Base-by-base conservation (phyloP, 2,329 filamentous ascomycete species). In the Penicillium hordei region DNA sequence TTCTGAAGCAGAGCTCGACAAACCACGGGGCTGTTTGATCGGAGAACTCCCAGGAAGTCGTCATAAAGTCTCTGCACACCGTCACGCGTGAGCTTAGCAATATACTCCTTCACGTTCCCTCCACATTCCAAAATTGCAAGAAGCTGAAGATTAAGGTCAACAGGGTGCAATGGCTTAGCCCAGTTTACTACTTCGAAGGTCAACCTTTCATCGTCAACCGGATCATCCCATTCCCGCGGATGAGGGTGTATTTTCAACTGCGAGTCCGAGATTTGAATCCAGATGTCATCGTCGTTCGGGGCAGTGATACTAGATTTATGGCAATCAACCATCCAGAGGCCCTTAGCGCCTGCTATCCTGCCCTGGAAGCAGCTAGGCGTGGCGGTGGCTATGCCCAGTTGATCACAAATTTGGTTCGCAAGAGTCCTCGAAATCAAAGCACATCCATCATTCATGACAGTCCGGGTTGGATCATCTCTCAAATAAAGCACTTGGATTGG, bases 291-390 rank as follows among this genome's bases (percentile, higher is more conserved):
- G 13, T 45, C 50, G 6, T 34, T 43, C 23, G 55, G 42, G 19
- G 63, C 13, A 45, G 53, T 21, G 38, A 60, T 53, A 17, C 56
- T 53, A 8, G 68, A 75, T 65, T 57, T 71, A 63, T 74, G 68
- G 4, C 70, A 72, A 54, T 81, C 82, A 1, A 85, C 75, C 69
- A 84, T 82, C 85, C 85, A 87, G 5, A 87, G 64, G 1, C 85
- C 85, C 69, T 88, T 88, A 0, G 83, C 82, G 1, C 85, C 84
- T 19, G 77, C 79, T 55, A 87, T 83, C 5, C 85, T 76, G 9
- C 75, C 84, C 70, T 88, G 85, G 27, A 84, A 82, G 3, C 73
- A 78, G 53, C 81, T 81, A 0, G 83, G 83, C 0, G 80, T 71
- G 6, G 70, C 68, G 2, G 69, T 69, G 0, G 70, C 62, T 10